A percentile compares a stretch with the other conserved stretches of the same genome.
phyloP scores from a whole-genome alignment of 805 yeast species.

The Starmerella bombi region DNA sequence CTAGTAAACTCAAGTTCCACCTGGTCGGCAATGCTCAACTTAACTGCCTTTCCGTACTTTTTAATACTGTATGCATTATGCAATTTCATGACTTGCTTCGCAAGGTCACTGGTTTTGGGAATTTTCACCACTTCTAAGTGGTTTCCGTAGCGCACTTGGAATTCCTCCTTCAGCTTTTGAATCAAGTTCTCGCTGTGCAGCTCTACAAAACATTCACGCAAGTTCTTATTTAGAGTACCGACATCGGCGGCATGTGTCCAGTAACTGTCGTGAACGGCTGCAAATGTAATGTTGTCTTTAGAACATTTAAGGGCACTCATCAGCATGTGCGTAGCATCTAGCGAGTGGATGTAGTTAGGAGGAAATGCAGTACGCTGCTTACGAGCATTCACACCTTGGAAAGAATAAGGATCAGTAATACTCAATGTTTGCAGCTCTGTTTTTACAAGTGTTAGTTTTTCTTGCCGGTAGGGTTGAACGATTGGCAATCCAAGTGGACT shows the following conservation, averaged over 20 bases:
- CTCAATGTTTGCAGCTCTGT: slow-evolving; percentile 82
- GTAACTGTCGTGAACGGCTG: slow-evolving; percentile 93
- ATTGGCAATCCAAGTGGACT: slow-evolving; percentile 91
- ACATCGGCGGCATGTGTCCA: slow-evolving; percentile 95
- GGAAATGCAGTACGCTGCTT: slow-evolving; percentile 91
- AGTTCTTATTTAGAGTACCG: slow-evolving; percentile 48
- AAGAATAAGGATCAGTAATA: slow-evolving; percentile 75
- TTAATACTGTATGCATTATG: slow-evolving; percentile 38
- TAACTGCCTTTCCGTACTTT: slow-evolving; percentile 20
- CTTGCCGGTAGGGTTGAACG: slow-evolving; percentile 86
- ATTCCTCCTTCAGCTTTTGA: slow-evolving; percentile 58
- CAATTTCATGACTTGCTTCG: slow-evolving; percentile 35
- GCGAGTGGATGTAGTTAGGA: slow-evolving; percentile 86
- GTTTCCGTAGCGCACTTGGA: slow-evolving; percentile 63
- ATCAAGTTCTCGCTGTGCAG: slow-evolving; percentile 66
- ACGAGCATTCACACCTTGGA: slow-evolving; percentile 70
- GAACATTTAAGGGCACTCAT: slow-evolving; percentile 73
- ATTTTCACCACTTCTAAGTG: slow-evolving; percentile 50
- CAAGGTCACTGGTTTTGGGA: slow-evolving; percentile 40
- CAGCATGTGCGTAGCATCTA: slow-evolving; percentile 95
- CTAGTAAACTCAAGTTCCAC: slow-evolving; percentile 50
- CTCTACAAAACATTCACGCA: slow-evolving; percentile 68
- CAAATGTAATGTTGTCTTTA: slow-evolving; percentile 53
- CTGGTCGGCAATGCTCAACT: slow-evolving; percentile 57
- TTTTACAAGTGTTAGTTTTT: slow-evolving; percentile 48